Base-by-base conservation (phyloP, 2,329 filamentous ascomycete genomes). In the Sarocladium brachiariae region DNA sequence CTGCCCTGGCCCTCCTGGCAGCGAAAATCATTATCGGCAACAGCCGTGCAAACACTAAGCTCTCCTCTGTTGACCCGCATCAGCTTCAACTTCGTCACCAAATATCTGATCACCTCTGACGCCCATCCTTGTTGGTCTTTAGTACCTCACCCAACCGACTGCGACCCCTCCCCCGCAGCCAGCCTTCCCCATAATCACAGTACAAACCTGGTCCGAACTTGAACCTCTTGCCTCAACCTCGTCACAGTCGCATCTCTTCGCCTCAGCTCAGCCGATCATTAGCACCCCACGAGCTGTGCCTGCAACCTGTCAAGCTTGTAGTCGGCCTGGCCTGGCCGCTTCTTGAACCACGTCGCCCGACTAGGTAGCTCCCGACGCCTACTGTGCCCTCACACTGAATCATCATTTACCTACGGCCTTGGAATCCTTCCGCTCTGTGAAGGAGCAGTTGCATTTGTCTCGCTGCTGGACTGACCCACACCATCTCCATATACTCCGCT, bases 401-500 rank as follows among this genome's bases (percentile, higher is more conserved):
- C 18, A 21, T 30, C 39, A 19, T 45, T 19, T n/a, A 45, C 19
- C 39, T 13, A 23, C 39, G 5, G 13, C 9, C 16, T 47, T 13
- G 14, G n/a, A 31, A 21, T 33, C 43, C 25, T 19, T 47, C 43
- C 16, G 7, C 11, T 13, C 27, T 30, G n/a, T 13, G 13, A 7
- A 30, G 27, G 13, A 30, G 27, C 13, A 30, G 13, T n/a, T 18
- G 10, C 19, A 4, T n/a, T 24, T 47, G 43, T 47, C 25, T 47
- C 43, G 33, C 43, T 39, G 43, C 43, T 33, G 4, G 27, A 13
- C 8, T 25, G 43, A 47, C 43, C 43, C 43, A 47, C 43, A 47
- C 43, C 43, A 31, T 47, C 43, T 45, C 39, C 39, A n/a, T 45
- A 45, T 47, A 31, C 43, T 47, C 43, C 43, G 43, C 43, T 47